Evolutionary conservation across 1,139 yeast species (phyloP).

Genomic region (Debaryomycetaceae sp.): DNA sequence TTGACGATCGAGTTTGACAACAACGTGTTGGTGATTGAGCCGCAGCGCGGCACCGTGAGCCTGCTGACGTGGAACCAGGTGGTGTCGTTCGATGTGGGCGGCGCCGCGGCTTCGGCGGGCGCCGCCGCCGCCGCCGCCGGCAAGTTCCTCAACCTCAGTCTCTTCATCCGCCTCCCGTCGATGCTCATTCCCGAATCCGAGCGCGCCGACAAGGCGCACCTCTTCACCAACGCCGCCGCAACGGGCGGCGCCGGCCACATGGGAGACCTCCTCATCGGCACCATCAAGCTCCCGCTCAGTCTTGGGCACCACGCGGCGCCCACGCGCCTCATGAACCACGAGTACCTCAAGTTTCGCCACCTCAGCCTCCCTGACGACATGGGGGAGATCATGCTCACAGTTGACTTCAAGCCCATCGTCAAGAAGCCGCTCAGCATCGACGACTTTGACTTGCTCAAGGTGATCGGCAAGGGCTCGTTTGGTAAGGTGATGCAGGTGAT

Average conservation of each 20-base stretch:
- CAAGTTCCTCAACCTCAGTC: conserved; percentile 58
- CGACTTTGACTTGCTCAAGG: conserved; percentile 88
- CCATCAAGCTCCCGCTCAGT: conserved; percentile 40
- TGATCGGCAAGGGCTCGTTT: conserved; percentile 95
- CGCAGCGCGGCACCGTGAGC: conserved; percentile 61
- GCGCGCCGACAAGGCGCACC: conserved; percentile 25
- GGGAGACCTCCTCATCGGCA: conserved; percentile 42
- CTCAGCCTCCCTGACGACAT: conserved; percentile 26
- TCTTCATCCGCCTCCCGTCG: conserved; percentile 74
- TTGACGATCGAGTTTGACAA: conserved; percentile 76
- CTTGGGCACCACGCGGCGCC: conserved; percentile 34
- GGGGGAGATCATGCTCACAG: conserved; percentile 61
- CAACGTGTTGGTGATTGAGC: conserved; percentile 79
- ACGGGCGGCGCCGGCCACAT: conserved; percentile 14
- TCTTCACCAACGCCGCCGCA: conserved; percentile 22
- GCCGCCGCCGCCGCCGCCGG: conserved; percentile 17
- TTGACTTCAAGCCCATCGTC: conserved; percentile 72
- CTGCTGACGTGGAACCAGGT: conserved; percentile 73
- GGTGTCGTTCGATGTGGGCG: conserved; percentile 79
- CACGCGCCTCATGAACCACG: conserved; percentile 42
- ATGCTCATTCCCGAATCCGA: conserved; percentile 49
- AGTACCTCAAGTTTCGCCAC: conserved; percentile 40
- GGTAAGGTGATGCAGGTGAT: conserved; percentile 99
- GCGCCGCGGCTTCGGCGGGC: neutral
- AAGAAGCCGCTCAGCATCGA: conserved; percentile 75